Base-by-base conservation (phyloP, 257 asterid species). In the Solanum pimpinellifolium region DNA sequence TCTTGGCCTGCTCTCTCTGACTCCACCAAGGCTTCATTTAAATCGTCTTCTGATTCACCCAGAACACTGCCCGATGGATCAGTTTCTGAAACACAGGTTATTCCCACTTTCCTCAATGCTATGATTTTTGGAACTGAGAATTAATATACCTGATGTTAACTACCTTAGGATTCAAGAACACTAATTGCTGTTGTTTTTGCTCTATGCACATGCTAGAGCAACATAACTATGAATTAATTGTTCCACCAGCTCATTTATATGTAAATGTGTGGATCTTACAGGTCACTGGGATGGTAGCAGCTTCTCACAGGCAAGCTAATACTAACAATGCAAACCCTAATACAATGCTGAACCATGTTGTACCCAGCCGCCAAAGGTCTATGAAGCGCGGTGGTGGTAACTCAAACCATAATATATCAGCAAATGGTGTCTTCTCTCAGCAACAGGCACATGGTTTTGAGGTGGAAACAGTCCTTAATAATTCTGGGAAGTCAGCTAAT, bases 1-100 rank as follows among this genome's bases (percentile, higher is more conserved):
- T 89, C 93, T 77, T 95, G 98, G 98, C 98, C 98, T 80, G 94
- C 96, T 86, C 94, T 95, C 5, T 91, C 94, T 3, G 96, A 93
- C 75, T 93, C 94, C n/a, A 93, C 98, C 62, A 93, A 94, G 88
- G 93, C 93, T 73, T 90, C 96, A 77, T 92, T 96, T 2, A 94
- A 93, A 88, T 87, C 94, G 18, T 85, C 93, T 23, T 7, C n/a
- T 56, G 91, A 90, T 88, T 84, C 91, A 39, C 90, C 83, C 47
- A 93, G 92, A 87, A 35, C 92, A 72, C 70, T 87, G 35, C 35
- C 92, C 15, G 92, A 90, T 25, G 93, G 91, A 83, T 84, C 92
- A 21, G 46, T 86, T 52, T 66, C 91, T n/a, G 87, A 65, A 74
- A 27, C 92, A 47, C 95, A 93, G 98, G 98, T 95, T 87, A 21